Evolutionary conservation across 2,329 filamentous ascomycete genomes (phyloP).

Genomic region (Trichocomaceae sp.): DNA sequence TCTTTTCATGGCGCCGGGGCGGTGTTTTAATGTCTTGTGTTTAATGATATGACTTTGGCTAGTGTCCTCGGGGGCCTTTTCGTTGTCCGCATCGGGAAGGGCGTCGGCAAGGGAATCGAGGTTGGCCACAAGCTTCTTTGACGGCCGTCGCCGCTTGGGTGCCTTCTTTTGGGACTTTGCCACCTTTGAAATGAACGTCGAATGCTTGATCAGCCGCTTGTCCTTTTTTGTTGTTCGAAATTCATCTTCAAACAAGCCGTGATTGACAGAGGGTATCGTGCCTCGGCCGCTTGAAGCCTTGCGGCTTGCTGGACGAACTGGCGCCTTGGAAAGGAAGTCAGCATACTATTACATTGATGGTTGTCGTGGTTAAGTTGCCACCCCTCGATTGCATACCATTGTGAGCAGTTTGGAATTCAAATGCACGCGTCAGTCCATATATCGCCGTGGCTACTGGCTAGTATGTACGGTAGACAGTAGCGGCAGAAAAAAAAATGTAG

Average conservation of each 20-base stretch:
- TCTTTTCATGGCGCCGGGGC: constrained; percentile 73
- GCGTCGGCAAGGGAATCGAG: constrained; percentile 73
- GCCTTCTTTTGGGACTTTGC: constrained; percentile 53
- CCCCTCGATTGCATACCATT: constrained; percentile 4
- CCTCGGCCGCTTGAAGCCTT: constrained; percentile 14
- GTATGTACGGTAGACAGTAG: no score
- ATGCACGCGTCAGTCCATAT: not conserved
- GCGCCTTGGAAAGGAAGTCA: constrained; percentile 7
- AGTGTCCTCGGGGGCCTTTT: constrained; percentile 40
- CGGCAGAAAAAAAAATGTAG: constrained; percentile 1
- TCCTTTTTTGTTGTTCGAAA: constrained; percentile 73
- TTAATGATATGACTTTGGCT: constrained; percentile 61
- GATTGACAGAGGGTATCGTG: constrained; percentile 9
- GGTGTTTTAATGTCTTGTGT: constrained; percentile 66
- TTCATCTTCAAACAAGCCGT: constrained; percentile 25
- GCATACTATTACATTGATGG: not conserved
- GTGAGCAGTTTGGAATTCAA: not conserved
- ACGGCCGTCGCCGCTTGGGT: constrained; percentile 60
- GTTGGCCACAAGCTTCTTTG: constrained; percentile 70
- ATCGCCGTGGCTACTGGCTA: not conserved
- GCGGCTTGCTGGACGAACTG: constrained; percentile 9
- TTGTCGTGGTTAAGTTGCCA: not conserved
- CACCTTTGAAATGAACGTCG: constrained; percentile 69
- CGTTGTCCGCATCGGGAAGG: constrained; percentile 57
- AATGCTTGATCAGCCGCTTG: constrained; percentile 76